phyloP scores from a whole-genome alignment of 176 grass and related monocot species.

The Triticum dicoccoides region DNA sequence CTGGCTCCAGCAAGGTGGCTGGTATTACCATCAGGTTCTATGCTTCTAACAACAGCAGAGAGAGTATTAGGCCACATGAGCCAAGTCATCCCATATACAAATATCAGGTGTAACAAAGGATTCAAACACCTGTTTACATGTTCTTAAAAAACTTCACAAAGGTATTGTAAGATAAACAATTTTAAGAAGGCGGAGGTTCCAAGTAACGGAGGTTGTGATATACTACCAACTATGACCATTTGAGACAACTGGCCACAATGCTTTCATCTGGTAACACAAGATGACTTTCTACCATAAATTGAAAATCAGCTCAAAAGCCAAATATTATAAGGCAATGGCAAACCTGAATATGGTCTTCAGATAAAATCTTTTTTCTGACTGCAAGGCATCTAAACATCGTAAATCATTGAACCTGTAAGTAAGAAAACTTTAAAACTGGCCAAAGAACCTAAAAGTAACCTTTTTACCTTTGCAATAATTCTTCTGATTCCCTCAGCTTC shows the following conservation, averaged over 20 bases:
- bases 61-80: neutral
- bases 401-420: conserved; percentile 24
- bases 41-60: neutral
- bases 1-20: neutral
- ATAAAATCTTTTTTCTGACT: conserved; percentile 56
- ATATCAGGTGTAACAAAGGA: neutral
- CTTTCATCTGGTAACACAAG: neutral
- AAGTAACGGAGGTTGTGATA: conserved; percentile 2
- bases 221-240: neutral
- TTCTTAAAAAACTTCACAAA: neutral
- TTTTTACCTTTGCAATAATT: conserved; percentile 77
- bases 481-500: conserved; percentile 70
- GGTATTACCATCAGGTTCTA: neutral
- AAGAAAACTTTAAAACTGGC: neutral
- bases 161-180: neutral
- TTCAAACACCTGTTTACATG: neutral
- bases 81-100: neutral
- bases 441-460: neutral
- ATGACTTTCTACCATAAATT: neutral
- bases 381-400: conserved; percentile 66
- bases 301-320: conserved; percentile 1
- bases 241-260: neutral
- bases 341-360: conserved; percentile 74
- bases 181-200: neutral
- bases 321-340: neutral